These are phyloP conservation scores for Rhodotorula sp. DNA, from an alignment of 1,284 basidiomycete species.

Conservation along the genomic window DNA sequence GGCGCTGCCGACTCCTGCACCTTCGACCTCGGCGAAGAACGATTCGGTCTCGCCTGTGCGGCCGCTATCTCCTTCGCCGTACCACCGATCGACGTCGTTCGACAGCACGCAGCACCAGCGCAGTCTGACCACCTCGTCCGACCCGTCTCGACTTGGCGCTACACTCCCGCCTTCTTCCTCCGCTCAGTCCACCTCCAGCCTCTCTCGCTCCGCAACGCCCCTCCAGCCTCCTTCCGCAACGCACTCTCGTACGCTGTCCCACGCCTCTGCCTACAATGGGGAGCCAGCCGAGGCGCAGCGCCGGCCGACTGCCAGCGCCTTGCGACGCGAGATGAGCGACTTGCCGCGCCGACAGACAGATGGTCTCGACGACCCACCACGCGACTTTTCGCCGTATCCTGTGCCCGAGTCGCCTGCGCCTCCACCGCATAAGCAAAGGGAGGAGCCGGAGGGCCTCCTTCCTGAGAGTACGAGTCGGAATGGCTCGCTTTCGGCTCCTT, in stretches of 20 bases:
- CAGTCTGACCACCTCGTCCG: constrained; percentile 8
- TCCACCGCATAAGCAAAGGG: not conserved
- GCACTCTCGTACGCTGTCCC: not conserved
- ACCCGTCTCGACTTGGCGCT: constrained; percentile 11
- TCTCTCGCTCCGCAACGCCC: constrained; percentile 4
- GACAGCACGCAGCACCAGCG: constrained; percentile 5
- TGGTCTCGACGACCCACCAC: not conserved
- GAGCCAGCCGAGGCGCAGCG: not conserved
- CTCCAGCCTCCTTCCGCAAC: not conserved
- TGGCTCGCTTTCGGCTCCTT: constrained; percentile 16
- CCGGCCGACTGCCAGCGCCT: constrained; percentile 1
- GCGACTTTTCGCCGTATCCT: constrained; percentile 9
- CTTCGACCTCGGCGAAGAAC: not conserved
- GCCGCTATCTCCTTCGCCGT: constrained; percentile 10
- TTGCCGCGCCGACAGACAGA: not conserved
- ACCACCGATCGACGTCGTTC: not conserved
- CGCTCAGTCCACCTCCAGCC: constrained; percentile 11
- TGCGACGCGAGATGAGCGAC: not conserved
- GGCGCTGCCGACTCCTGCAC: not conserved
- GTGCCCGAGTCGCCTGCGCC: not conserved
- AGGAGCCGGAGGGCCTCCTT: no score
- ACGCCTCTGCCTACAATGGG: not conserved
- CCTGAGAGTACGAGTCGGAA: not conserved
- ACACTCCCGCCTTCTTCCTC: constrained; percentile 12
- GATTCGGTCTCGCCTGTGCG: not conserved